phyloP scores from a whole-genome alignment of 179 eudicot species.

The Silene noctiflora region DNA sequence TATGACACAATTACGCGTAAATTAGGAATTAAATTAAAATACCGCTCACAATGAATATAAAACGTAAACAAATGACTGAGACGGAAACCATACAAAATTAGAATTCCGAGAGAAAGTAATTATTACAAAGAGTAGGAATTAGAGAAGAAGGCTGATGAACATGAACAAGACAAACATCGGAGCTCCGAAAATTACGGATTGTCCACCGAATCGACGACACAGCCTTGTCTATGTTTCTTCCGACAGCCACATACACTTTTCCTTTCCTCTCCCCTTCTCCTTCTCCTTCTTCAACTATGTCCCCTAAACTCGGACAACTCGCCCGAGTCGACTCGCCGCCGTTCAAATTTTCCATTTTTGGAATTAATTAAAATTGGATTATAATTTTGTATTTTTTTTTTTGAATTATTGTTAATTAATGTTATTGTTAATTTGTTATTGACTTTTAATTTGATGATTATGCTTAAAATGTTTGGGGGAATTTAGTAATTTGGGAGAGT shows the following conservation, averaged over 20 bases:
- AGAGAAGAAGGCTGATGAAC: slow-evolving; percentile 70
- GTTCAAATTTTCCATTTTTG: not conserved
- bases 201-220: slow-evolving; percentile 55
- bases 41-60: too few species aligned
- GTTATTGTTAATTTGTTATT: too few species aligned
- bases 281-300: slow-evolving; percentile 5
- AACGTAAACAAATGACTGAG: too few species aligned
- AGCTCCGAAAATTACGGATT: slow-evolving; percentile 29
- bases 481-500: not conserved
- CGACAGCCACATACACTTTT: slow-evolving; percentile 67
- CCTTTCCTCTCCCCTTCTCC: slow-evolving; percentile 22
- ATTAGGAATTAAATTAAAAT: too few species aligned
- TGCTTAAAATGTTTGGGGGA: not conserved
- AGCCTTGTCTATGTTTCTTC: slow-evolving; percentile 49
- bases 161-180: slow-evolving; percentile 55
- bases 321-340: too few species aligned
- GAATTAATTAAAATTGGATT: not conserved
- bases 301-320: not conserved
- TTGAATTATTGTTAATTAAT: too few species aligned
- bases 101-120: slow-evolving; percentile 6
- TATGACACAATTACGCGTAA: too few species aligned
- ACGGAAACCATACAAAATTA: too few species aligned
- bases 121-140: slow-evolving; percentile 66
- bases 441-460: too few species aligned
- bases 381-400: not conserved